A percentile compares a stretch with the other conserved stretches of the same genome.
phyloP scores from a whole-genome alignment of 2,329 filamentous ascomycete genomes.

The Xylaria polymorpha region DNA sequence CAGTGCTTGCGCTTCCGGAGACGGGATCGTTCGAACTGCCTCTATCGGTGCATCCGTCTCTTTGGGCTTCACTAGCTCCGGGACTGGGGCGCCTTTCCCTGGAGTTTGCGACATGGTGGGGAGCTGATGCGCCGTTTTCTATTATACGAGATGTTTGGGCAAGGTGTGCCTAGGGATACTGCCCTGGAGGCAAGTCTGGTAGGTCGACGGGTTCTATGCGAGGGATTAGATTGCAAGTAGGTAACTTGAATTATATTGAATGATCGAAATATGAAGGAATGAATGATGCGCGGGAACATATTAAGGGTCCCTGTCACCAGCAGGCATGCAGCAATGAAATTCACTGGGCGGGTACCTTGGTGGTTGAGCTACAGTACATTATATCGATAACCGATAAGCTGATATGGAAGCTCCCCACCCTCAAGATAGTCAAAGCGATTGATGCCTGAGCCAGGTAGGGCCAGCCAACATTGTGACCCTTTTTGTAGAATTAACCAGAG shows the following conservation, averaged over 20 bases:
- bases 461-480: background rate
- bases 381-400: constrained; percentile 35
- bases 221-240: background rate
- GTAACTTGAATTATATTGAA: background rate
- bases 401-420: constrained; percentile 30
- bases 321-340: constrained; percentile 3
- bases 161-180: background rate
- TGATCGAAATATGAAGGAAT: constrained; percentile 3
- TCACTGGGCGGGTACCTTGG: constrained; percentile 14
- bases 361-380: background rate
- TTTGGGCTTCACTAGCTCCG: constrained; percentile 47
- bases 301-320: background rate
- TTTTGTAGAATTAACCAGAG: constrained; percentile 1
- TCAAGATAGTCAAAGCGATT: constrained; percentile 8
- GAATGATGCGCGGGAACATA: constrained; percentile 19
- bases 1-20: constrained; percentile 59
- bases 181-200: background rate
- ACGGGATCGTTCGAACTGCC: constrained; percentile 54
- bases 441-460: background rate
- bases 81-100: constrained; percentile 45
- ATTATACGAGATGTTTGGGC: background rate
- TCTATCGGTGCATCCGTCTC: constrained; percentile 48
- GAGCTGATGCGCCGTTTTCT: constrained; percentile 8
- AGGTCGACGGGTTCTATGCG: background rate
- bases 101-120: constrained; percentile 54